Evolutionary conservation across 257 asterid genomes (phyloP).

Genomic region (Nicotiana undulata): DNA sequence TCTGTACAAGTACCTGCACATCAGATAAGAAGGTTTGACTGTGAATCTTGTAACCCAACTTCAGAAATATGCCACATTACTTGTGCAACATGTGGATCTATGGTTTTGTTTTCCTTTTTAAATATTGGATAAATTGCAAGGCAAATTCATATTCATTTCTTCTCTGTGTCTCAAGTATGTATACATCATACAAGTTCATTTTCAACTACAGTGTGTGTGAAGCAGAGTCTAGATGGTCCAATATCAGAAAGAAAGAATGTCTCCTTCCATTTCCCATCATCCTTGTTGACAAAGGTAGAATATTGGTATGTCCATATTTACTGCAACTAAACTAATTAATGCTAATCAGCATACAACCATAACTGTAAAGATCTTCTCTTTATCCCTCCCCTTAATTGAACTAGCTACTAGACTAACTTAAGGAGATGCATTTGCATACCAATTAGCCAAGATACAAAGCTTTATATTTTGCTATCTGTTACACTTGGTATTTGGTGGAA

Average conservation of each 20-base stretch:
- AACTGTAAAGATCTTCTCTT: neutral
- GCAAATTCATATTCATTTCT: neutral
- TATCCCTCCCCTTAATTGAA: neutral
- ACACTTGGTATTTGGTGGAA: too few relatives aligned
- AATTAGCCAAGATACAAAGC: neutral
- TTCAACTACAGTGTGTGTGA: neutral
- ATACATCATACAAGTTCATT: neutral
- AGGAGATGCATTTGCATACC: neutral
- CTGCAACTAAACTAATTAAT: neutral
- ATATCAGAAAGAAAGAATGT: neutral
- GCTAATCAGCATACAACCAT: neutral
- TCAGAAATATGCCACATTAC: neutral
- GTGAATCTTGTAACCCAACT: neutral
- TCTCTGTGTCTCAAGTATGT: neutral
- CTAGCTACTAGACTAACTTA: neutral
- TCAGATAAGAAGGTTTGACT: neutral
- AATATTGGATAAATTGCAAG: neutral
- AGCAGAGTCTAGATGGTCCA: neutral
- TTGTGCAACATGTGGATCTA: neutral
- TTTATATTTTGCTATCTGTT: neutral
- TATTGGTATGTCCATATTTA: neutral
- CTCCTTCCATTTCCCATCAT: neutral
- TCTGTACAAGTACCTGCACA: slow-evolving; percentile 75
- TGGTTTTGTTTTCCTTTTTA: too few relatives aligned
- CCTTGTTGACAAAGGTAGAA: neutral